Base-by-base conservation (phyloP, 106 monocot species). In the Dioscorea zingiberensis region DNA sequence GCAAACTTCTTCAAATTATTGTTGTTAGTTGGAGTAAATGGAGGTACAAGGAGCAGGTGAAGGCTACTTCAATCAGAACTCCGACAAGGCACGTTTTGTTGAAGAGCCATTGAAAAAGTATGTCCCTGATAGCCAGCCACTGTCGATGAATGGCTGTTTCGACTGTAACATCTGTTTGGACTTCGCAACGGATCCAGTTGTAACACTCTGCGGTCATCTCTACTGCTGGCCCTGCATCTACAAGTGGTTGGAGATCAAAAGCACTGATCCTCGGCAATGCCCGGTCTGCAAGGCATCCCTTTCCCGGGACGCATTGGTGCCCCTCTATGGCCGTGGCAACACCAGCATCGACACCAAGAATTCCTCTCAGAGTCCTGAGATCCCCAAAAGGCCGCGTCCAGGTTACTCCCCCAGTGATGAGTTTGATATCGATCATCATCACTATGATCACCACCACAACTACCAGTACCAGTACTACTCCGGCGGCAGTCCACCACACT, bases 111-210 rank as follows among this genome's bases (percentile, higher is more conserved):
- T 17, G 47, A 59, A 59, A 29, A 29, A 27, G 45, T 48, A 48
- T 29, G 15, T 24, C n/a, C 11, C 51, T 1, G 71, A 63, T 17
- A 32, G 23, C 1, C 19, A 6, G 3, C 26, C 53, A 30, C 32
- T 62, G 6, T 25, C 59, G 0, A 25, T 16, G 29, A 32, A n/a
- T 27, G 53, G n/a, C 7, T 66, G 70, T 69, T 82, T 87, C 53
- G 79, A 82, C 67, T 82, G 86, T 70, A 82, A 73, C 63, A 87
- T 87, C 59, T 87, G 86, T 58, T 46, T 87, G 46, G 82, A 87
- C 28, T 76, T 58, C 12, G 69, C 73, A 0, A 55, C 25, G 1
- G 79, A 87, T 13, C 86, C 86, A 0, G 76, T 82, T 5, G 82
- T 87, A 28, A 82, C 86, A 1, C 69, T 79, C 13, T 87, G 86